phyloP scores from a whole-genome alignment of 331 rosid genomes.

The Quercus tomentella region DNA sequence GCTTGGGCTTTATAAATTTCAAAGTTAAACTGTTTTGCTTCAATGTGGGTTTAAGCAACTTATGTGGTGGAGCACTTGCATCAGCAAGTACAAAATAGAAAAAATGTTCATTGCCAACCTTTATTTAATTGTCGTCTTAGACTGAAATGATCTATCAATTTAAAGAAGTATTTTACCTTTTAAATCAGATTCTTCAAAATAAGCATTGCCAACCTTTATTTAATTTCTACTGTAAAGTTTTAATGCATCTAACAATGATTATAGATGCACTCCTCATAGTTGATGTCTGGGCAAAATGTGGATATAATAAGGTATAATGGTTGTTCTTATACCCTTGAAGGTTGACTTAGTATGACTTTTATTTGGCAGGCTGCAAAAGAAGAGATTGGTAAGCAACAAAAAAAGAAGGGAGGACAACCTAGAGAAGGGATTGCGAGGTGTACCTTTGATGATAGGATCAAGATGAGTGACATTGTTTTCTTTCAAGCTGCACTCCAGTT shows the following conservation, averaged over 20 bases:
- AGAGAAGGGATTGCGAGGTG: conserved; percentile 94
- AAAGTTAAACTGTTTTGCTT: too few relatives aligned
- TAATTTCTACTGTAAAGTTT: neutral
- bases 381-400: conserved; percentile 69
- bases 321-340: neutral
- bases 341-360: neutral
- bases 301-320: neutral
- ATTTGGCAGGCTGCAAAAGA: conserved; percentile 70
- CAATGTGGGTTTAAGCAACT: too few relatives aligned
- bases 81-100: too few relatives aligned
- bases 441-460: conserved; percentile 87
- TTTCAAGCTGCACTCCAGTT: too few relatives aligned
- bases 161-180: too few relatives aligned
- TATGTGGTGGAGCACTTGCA: too few relatives aligned
- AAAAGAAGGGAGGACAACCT: conserved; percentile 61
- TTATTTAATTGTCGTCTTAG: neutral
- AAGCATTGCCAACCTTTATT: neutral
- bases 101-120: neutral
- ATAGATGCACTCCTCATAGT: neutral
- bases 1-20: too few relatives aligned
- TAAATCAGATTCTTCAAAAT: neutral
- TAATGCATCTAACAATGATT: neutral
- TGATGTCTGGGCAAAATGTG: neutral
- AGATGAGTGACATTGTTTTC: conserved; percentile 92
- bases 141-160: too few relatives aligned